Evolutionary conservation across 495 filamentous ascomycete genomes (phyloP).

Genomic region (Xylaria curta): DNA sequence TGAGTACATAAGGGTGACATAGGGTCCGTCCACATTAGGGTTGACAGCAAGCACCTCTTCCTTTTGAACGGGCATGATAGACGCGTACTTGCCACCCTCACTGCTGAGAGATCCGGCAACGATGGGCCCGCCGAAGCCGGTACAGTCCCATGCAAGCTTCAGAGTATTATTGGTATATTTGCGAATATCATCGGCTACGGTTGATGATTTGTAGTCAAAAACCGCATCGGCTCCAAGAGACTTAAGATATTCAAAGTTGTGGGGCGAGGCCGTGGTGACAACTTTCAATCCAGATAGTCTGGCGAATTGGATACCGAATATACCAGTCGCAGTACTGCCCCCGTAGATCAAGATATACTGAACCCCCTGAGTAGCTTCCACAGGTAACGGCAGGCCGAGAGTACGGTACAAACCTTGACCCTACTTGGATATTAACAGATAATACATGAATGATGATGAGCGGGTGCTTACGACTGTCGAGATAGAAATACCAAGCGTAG

Average conservation of each 20-base stretch:
- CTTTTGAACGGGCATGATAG: conserved; percentile 32
- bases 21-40: conserved; percentile 33
- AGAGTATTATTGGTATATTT: conserved; percentile 30
- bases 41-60: conserved; percentile 33
- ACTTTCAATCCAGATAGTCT: conserved; percentile 53
- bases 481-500: conserved; percentile 55
- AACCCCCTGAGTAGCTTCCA: conserved; percentile 32
- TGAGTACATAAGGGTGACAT: conserved; percentile 37
- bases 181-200: conserved; percentile 43
- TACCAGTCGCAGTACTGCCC: conserved; percentile 56
- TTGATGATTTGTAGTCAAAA: conserved; percentile 54
- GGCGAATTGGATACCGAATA: conserved; percentile 55
- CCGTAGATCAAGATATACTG: conserved; percentile 55
- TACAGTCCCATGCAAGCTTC: conserved; percentile 42
- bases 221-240: conserved; percentile 48
- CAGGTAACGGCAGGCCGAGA: conserved; percentile 45
- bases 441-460: background rate
- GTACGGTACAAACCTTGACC: conserved; percentile 52
- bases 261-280: conserved; percentile 48
- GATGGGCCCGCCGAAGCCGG: conserved; percentile 27
- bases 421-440: conserved; percentile 22
- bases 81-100: conserved; percentile 28
- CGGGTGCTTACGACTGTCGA: conserved; percentile 46
- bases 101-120: conserved; percentile 36
- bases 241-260: conserved; percentile 48